phyloP scores from a whole-genome alignment of 441 rosid genomes.

The Kokia cookei region DNA sequence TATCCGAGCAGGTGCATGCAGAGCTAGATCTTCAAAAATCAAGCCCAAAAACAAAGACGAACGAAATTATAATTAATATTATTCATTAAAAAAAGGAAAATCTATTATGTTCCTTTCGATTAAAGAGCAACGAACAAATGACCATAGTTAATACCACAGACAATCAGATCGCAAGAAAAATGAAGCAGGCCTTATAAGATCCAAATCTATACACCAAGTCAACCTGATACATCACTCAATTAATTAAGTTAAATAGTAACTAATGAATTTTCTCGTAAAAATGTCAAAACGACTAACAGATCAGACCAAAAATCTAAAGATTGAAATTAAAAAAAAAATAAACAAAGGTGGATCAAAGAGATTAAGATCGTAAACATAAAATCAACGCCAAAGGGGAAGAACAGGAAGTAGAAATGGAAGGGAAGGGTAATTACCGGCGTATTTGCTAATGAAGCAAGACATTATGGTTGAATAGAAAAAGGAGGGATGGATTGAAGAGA shows the following conservation, averaged over 20 bases:
- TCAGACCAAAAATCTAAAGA: neutral
- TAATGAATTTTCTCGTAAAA: neutral
- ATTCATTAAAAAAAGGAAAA: neutral
- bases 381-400: neutral
- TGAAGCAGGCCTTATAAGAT: neutral
- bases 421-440: neutral
- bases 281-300: neutral
- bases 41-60: neutral
- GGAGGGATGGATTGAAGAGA: neutral
- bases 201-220: neutral
- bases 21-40: neutral
- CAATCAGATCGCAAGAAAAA: neutral
- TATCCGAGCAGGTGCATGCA: neutral
- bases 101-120: neutral
- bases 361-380: neutral
- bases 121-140: neutral
- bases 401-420: neutral
- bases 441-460: conserved; percentile 12
- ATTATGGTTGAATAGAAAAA: neutral
- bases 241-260: neutral
- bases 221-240: neutral
- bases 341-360: neutral
- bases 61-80: neutral
- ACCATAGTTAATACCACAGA: neutral
- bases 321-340: neutral